These are phyloP conservation scores for Nasturtium officinale DNA, from an alignment of 345 rosid genomes.

Conservation along the genomic window DNA sequence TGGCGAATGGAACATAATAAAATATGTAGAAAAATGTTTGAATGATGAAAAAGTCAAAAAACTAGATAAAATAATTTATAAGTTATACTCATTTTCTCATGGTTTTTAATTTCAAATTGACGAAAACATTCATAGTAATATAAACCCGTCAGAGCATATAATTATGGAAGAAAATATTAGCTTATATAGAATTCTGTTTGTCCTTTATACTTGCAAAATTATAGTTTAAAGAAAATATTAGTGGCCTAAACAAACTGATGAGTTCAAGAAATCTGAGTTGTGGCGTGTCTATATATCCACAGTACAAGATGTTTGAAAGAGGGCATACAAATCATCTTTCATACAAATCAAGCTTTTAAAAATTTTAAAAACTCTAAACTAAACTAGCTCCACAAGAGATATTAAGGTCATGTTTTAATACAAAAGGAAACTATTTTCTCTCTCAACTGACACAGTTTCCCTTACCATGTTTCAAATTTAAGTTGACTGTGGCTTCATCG, in stretches of 20 bases:
- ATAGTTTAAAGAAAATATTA: neutral
- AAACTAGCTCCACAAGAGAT: neutral
- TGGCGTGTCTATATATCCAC: neutral
- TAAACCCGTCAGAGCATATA: no score
- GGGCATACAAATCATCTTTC: neutral
- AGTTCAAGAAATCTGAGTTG: neutral
- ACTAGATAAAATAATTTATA: no score
- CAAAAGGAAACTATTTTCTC: neutral
- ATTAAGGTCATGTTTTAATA: neutral
- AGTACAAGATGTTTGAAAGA: neutral
- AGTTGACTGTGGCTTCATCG: conserved; percentile 24
- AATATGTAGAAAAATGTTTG: no score
- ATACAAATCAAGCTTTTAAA: neutral
- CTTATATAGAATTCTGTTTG: no score
- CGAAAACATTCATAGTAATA: no score
- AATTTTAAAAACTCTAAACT: neutral
- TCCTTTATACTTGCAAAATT: no score
- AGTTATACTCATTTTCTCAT: no score
- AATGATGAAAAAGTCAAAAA: no score
- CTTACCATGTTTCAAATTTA: conserved; percentile 8
- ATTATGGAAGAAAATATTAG: no score
- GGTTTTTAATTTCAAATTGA: no score
- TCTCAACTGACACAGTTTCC: conserved; percentile 2
- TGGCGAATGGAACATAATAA: no score
- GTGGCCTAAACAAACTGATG: neutral